Base-by-base conservation (phyloP, 176 grass and related monocot species). In the Pharus latifolius region DNA sequence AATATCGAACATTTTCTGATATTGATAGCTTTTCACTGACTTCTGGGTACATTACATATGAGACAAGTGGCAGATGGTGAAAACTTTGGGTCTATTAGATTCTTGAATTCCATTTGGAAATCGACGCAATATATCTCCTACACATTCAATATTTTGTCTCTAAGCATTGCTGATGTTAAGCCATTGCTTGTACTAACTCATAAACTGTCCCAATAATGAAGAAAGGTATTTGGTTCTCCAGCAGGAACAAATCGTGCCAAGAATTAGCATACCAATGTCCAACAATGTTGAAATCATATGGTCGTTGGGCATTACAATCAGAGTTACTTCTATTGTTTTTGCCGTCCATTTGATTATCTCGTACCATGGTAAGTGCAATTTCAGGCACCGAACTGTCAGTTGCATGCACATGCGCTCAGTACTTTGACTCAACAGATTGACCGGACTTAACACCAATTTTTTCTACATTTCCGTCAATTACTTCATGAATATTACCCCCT, bases 161-260 rank as follows among this genome's bases (percentile, higher is more conserved):
- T 31, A 0, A 32, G 16, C 3, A 2, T 2, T 23, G 8, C 1
- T 7, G 5, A 2, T 9, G 2, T 4, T 3, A 0, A 26, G 23
- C 10, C 22, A 16, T 55, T 16, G 7, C 25, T 14, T 30, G 25
- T 0, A 10, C 15, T 2, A 67, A 1, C 8, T 51, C 6, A 3
- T 19, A 68, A 3, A 68, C 6, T 13, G 1, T 24, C 9, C 13
- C 2, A 1, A 67, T 10, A 5, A 67, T 3, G 3, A 65, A 65
- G 13, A 65, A 65, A 1, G 62, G 62, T 8, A 68, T 68, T 8
- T 68, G 65, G 14, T 68, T 65, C 6, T 65, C 63, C 1, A 65
- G 16, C 23, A 65, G 11, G 0, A 67, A 18, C 3, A 67, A 1
- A 8, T 67, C 63, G 10, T 48, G 63, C 10, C 11, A 6, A 4